A percentile compares a stretch with the other conserved stretches of the same genome.
Conservation (phyloP, 441 rosid species). For the Erodium moschatum region DNA sequence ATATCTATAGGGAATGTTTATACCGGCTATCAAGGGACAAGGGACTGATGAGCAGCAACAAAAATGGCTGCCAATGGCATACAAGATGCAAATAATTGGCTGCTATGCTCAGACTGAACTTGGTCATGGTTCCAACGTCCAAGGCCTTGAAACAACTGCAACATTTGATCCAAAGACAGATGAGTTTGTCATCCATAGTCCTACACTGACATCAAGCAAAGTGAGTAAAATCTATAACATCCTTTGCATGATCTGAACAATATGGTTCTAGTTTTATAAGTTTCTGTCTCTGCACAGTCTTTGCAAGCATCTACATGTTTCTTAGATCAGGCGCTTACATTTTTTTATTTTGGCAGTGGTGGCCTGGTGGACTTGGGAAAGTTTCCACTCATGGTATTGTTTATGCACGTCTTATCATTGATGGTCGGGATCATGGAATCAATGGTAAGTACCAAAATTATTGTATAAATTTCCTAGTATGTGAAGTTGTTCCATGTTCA, state of each 20-base stretch:
- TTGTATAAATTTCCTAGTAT: not conserved
- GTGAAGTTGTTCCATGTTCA: not conserved
- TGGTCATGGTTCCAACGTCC: conserved; percentile 97
- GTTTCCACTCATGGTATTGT: not conserved
- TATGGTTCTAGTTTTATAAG: too few species aligned
- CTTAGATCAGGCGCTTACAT: not conserved
- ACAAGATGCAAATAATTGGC: conserved; percentile 89
- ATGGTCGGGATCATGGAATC: not conserved
- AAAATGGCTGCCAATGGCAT: conserved; percentile 82
- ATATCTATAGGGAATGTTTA: conserved; percentile 71
- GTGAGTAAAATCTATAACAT: conserved; percentile 33
- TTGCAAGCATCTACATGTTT: not conserved
- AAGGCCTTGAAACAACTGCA: conserved; percentile 95
- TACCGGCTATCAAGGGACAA: conserved; percentile 88
- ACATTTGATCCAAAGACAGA: conserved; percentile 80
- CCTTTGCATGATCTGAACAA: not conserved
- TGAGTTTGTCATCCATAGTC: conserved; percentile 73
- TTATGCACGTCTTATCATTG: not conserved
- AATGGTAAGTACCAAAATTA: not conserved
- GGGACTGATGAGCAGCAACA: conserved; percentile 89
- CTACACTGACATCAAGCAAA: conserved; percentile 80
- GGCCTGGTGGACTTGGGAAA: conserved; percentile 6
- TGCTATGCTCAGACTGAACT: conserved; percentile 99
- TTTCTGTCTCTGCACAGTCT: too few species aligned
- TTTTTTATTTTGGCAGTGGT: not conserved